Evolutionary conservation across 169 alveolate genomes (phyloP).

Genomic region (Plasmodium relictum): DNA sequence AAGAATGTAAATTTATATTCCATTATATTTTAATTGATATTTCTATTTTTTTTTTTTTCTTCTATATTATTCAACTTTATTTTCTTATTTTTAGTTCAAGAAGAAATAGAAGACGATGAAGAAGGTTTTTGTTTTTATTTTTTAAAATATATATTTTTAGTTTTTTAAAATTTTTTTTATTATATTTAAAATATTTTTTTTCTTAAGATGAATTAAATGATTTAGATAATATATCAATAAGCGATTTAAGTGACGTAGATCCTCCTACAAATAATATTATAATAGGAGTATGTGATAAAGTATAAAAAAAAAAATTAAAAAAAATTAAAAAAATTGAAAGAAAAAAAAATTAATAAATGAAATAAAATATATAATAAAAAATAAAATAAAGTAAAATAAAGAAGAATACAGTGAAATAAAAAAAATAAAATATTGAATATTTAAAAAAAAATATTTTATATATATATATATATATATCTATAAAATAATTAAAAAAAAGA

Average conservation of each 20-base stretch:
- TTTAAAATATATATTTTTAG: conserved; percentile 6
- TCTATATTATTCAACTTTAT: not conserved
- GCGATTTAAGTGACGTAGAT: conserved; percentile 76
- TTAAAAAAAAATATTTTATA: too few relatives aligned
- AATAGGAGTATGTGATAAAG: conserved; percentile 60
- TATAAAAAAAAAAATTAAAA: not conserved
- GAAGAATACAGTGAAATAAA: too few relatives aligned
- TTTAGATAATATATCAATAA: conserved; percentile 52
- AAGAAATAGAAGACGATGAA: conserved; percentile 13
- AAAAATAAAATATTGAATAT: too few relatives aligned
- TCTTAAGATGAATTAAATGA: conserved; percentile 53
- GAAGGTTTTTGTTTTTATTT: not conserved
- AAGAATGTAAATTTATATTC: not conserved
- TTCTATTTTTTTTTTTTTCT: not conserved
- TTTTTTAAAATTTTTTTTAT: not conserved
- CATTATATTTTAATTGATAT: not conserved
- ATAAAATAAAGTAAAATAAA: too few relatives aligned
- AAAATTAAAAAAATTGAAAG: too few relatives aligned
- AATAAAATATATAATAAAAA: too few relatives aligned
- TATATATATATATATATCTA: too few relatives aligned
- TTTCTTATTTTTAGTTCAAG: not conserved
- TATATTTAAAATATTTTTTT: not conserved
- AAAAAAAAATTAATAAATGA: too few relatives aligned
- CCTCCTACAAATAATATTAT: conserved; percentile 57
- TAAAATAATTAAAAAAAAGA: too few relatives aligned